A percentile compares a stretch with the other conserved stretches of the same genome.
phyloP scores from a whole-genome alignment of 2,329 filamentous ascomycete species.

The Cordyceps fumosorosea region DNA sequence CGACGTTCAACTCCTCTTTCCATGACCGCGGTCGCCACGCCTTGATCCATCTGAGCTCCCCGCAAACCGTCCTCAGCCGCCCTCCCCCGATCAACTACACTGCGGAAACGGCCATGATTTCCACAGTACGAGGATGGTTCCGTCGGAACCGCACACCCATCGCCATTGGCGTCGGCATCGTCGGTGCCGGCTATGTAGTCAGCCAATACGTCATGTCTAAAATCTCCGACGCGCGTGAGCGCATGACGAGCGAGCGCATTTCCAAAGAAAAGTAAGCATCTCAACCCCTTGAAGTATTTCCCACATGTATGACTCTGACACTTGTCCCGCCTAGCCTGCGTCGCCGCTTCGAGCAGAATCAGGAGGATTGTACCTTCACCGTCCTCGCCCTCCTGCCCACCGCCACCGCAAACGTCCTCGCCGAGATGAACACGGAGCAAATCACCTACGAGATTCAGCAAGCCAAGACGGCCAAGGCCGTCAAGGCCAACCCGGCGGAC shows the following conservation, averaged over 20 bases:
- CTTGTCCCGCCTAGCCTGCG: conserved; percentile 59
- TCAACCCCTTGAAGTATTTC: neutral
- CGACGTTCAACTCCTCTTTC: neutral
- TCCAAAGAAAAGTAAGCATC: conserved; percentile 83
- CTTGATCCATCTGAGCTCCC: neutral
- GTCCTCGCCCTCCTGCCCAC: conserved; percentile 93
- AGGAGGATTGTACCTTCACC: conserved; percentile 97
- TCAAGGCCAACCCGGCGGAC: conserved; percentile 50
- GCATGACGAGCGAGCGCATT: conserved; percentile 93
- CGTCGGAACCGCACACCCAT: conserved; percentile 85
- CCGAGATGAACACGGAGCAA: conserved; percentile 82
- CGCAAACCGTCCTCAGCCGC: neutral
- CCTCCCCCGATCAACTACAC: neutral
- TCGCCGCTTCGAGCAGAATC: conserved; percentile 95
- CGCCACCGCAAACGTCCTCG: conserved; percentile 80
- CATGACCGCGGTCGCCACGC: neutral
- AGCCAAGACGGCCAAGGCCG: conserved; percentile 66
- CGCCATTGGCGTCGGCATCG: conserved; percentile 77
- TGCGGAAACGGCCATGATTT: conserved; percentile 43
- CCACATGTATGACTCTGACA: neutral
- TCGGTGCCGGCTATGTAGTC: conserved; percentile 85
- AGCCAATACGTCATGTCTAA: conserved; percentile 90
- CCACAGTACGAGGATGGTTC: conserved; percentile 81
- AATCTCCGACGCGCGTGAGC: conserved; percentile 87
- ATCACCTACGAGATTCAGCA: conserved; percentile 91